Percentiles rank a stretch among this genome's conserved stretches.
Evolutionary conservation across 169 alveolate genomes (phyloP).

Genomic region (Ichthyophthirius multifiliis): DNA sequence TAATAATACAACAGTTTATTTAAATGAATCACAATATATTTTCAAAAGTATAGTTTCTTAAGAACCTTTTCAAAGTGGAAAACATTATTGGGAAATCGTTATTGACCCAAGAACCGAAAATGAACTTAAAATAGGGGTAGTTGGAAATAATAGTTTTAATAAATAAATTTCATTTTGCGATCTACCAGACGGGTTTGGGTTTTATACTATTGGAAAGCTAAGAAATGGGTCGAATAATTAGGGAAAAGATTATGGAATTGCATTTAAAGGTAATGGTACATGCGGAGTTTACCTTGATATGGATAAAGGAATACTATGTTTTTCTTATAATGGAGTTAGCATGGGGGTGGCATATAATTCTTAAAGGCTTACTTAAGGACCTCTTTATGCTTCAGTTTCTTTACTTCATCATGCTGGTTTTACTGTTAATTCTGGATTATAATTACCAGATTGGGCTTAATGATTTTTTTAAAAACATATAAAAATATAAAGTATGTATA

Average conservation of each 20-base stretch:
- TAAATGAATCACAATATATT: neutral
- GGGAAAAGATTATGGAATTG: constrained; percentile 51
- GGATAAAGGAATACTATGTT: constrained; percentile 56
- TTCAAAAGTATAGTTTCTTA: neutral
- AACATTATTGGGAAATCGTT: constrained; percentile 22
- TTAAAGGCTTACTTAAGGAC: constrained; percentile 43
- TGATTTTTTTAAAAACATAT: no score
- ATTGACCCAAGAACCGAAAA: neutral
- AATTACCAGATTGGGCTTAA: neutral
- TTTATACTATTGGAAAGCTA: constrained; percentile 56
- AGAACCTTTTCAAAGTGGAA: neutral
- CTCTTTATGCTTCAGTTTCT: constrained; percentile 61
- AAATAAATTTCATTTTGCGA: constrained; percentile 45
- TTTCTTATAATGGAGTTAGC: constrained; percentile 46
- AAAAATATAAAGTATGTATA: no score
- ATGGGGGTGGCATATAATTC: constrained; percentile 54
- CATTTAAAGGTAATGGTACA: constrained; percentile 58
- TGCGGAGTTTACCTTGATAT: constrained; percentile 59
- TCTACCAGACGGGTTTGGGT: constrained; percentile 55
- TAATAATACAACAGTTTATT: neutral
- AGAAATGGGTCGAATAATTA: constrained; percentile 60
- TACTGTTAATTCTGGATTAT: neutral
- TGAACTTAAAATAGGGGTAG: constrained; percentile 37
- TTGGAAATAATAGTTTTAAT: neutral
- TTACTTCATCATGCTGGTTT: constrained; percentile 68